Evolutionary conservation across 2,329 filamentous ascomycete genomes (phyloP).

Genomic region (Reticulascus tulasneorum): DNA sequence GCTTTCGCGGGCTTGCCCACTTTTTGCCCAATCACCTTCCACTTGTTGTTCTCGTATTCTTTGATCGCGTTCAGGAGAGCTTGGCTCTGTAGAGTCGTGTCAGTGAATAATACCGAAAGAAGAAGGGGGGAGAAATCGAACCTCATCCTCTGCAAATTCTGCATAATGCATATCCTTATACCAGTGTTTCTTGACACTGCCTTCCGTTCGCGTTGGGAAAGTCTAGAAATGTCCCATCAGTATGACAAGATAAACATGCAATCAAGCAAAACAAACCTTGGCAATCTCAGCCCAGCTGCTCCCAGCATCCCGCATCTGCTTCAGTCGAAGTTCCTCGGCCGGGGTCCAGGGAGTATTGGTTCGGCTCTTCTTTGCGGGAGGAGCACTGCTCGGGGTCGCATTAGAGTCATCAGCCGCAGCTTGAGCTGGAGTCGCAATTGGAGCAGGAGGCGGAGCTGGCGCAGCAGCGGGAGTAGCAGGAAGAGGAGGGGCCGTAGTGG

Average conservation of each 20-base stretch:
- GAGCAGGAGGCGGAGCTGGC: constrained; percentile 27
- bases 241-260: background rate
- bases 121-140: constrained; percentile 38
- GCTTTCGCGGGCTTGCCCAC: constrained; percentile 95
- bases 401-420: constrained; percentile 26
- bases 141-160: constrained; percentile 96
- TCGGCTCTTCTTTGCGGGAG: constrained; percentile 80
- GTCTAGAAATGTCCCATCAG: constrained; percentile 49
- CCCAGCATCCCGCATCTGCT: constrained; percentile 88
- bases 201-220: constrained; percentile 90
- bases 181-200: constrained; percentile 99
- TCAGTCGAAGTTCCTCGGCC: constrained; percentile 85
- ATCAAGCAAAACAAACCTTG: constrained; percentile 59
- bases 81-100: constrained; percentile 54
- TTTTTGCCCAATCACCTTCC: constrained; percentile 95
- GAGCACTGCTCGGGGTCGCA: constrained; percentile 33
- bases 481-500: constrained; percentile 18
- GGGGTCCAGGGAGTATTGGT: constrained; percentile 99
- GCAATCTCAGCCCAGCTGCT: constrained; percentile 98
- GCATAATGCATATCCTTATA: constrained; percentile 99
- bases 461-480: constrained; percentile 28
- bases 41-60: constrained; percentile 98
- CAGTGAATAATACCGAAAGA: constrained; percentile 9
- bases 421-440: constrained; percentile 25
- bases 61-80: constrained; percentile 91